Evolutionary conservation across 805 yeast genomes (phyloP), one percentile per base, ranked within the genome.

Genomic region (Ogataea degrootiae): DNA sequence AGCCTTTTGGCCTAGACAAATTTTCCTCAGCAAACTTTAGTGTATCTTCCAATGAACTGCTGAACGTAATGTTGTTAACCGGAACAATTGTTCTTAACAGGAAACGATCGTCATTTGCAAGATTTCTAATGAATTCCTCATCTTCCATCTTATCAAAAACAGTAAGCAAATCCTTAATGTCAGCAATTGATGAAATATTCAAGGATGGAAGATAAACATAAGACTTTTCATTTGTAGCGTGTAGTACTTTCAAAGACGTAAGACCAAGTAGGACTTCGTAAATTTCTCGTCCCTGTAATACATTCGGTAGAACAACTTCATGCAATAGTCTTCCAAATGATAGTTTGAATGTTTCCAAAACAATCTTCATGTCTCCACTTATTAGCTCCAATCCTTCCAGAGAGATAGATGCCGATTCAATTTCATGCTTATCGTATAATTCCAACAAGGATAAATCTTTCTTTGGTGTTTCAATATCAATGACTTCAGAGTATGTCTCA

Each of bases 71-170:
- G 22, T 55, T 55, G 12, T 60, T 54, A 14, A 56, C 29, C 5
- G 62, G 49, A 5, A 61, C 21, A 19, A 57, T 56, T 6, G 57
- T 54, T 42, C 54, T 56, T 12, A 59, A 48, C 42, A 61, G 39
- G 31, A 56, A 60, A 8, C 54, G 21, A 26, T 55, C 57, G 8
- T 49, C 49, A n/a, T 36, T 37, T 2, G 53, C 41, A 14, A 56
- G 31, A 5, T 38, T 11, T 14, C 46, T 45, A 14, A 57, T 50
- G 15, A 39, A 47, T 1, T 42, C 54, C 6, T 37, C 23, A 37
- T 57, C 50, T n/a, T 48, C 34, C 1, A 46, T 47, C 22, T 52
- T 42, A 16, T 50, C 48, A 23, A 37, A 21, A 5, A 50, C 33
- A 14, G 40, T 17, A 16, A 53, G 11, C 2, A 50, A 7, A 2